Evolutionary conservation across 495 filamentous ascomycete species (phyloP), one percentile per base, ranked within the genome.

Genomic region (Daldinia childiae): DNA sequence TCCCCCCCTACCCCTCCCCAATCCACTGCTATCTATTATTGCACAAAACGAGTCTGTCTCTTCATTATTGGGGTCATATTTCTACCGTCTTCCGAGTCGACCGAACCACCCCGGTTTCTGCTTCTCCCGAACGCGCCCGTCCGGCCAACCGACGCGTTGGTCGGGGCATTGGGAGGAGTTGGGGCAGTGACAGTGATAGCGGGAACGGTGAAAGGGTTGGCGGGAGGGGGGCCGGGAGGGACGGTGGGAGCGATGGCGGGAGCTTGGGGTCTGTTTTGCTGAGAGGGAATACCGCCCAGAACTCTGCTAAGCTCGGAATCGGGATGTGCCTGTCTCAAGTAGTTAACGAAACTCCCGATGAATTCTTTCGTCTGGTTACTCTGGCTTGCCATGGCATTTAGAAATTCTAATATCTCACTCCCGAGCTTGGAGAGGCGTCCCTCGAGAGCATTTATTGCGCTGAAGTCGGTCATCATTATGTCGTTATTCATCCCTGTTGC

Each of bases 401-500:
- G 17, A 5, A 65, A 7, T 0, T 50, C 19, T 0, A 29, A 0
- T 17, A 65, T 9, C 41, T 65, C 52, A 6, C 0, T 4, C 17
- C 29, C n/a, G 1, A 58, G 19, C 1, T 6, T 9, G 1, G 34
- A 36, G 8, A 43, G 7, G 1, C 21, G 36, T 8, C 1, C 29
- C 36, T 55, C 30, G 14, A 52, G 41, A 6, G 3, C 6, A 0
- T 17, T 6, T 24, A 64, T 15, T 15, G 27, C 50, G 50, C 51
- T 51, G 27, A 48, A 27, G 30, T 58, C 62, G 6, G 17, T 32
- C 62, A 65, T 65, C 29, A 4, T 19, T 12, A 36, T 27, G 19
- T 65, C 62, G 30, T 12, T 11, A 17, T 58, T 32, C n/a, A 8
- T n/a, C 7, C 19, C 15, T 6, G 17, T 57, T 12, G 29, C n/a